These are phyloP conservation scores for Erodium texanum DNA, from an alignment of 441 rosid species.

Conservation along the genomic window DNA sequence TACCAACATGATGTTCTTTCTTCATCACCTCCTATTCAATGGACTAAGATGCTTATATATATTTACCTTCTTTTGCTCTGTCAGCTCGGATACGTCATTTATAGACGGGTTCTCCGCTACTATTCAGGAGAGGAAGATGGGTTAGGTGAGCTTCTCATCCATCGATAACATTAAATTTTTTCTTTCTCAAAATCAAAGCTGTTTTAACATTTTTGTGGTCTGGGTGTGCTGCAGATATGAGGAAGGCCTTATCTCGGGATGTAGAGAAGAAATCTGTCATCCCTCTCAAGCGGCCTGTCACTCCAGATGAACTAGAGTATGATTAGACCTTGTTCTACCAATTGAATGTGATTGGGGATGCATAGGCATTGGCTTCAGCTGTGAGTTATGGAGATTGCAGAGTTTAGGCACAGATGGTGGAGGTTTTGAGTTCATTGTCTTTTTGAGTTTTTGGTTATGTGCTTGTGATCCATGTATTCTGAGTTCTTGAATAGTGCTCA, in stretches of 20 bases:
- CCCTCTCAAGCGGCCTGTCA: slow-evolving; percentile 82
- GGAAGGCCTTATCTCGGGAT: slow-evolving; percentile 87
- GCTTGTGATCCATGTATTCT: too few relatives aligned
- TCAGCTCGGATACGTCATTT: slow-evolving; percentile 83
- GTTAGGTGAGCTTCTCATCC: slow-evolving; percentile 42
- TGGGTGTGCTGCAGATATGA: slow-evolving; percentile 48
- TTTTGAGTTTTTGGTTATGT: too few relatives aligned
- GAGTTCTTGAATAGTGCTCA: too few relatives aligned
- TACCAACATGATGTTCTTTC: too few relatives aligned
- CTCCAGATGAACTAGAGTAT: slow-evolving; percentile 79
- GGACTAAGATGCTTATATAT: slow-evolving; percentile 10
- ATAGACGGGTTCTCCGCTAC: slow-evolving; percentile 84
- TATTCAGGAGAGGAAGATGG: slow-evolving; percentile 95
- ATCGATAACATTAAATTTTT: neutral
- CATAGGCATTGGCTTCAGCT: too few relatives aligned
- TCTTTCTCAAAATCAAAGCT: neutral
- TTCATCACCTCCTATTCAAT: too few relatives aligned
- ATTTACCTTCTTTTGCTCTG: neutral
- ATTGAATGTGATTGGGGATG: too few relatives aligned
- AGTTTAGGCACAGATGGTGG: too few relatives aligned
- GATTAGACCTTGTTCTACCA: neutral
- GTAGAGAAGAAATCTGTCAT: slow-evolving; percentile 75
- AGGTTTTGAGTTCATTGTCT: too few relatives aligned
- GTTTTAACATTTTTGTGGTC: neutral
- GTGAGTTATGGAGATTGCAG: too few relatives aligned